A percentile compares a stretch with the other conserved stretches of the same genome.
Conservation (phyloP, 2,329 filamentous ascomycete species). For the Aspergillus unguis region DNA sequence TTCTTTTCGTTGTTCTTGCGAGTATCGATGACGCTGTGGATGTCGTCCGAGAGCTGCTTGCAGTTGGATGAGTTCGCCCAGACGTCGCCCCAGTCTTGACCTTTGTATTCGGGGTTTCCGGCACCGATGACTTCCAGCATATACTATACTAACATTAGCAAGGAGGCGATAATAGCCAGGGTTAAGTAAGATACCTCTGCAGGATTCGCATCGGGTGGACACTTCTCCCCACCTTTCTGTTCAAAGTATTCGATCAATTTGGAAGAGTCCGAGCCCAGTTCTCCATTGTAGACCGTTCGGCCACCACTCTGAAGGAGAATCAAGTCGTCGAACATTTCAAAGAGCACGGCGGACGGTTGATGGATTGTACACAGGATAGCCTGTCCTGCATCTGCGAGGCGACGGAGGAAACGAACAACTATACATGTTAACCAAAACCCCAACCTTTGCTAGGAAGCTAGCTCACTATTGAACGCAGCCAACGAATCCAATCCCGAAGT, state of each 20-base stretch:
- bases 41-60: slow-evolving; percentile 47
- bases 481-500: slow-evolving; percentile 66
- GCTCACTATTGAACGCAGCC: slow-evolving; percentile 58
- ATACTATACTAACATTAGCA: slow-evolving; percentile 52
- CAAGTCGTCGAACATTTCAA: slow-evolving; percentile 83
- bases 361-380: slow-evolving; percentile 90
- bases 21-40: slow-evolving; percentile 51
- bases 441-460: not conserved
- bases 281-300: slow-evolving; percentile 79
- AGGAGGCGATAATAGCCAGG: not conserved
- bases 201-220: slow-evolving; percentile 63
- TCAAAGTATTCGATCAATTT: slow-evolving; percentile 70
- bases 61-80: slow-evolving; percentile 57
- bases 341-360: slow-evolving; percentile 80
- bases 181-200: slow-evolving; percentile 50
- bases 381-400: slow-evolving; percentile 70
- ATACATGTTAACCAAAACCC: not conserved
- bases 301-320: slow-evolving; percentile 75
- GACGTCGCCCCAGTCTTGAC: slow-evolving; percentile 61
- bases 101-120: slow-evolving; percentile 58
- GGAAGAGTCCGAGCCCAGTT: slow-evolving; percentile 72
- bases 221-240: slow-evolving; percentile 58
- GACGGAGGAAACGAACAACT: slow-evolving; percentile 58
- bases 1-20: slow-evolving; percentile 41
- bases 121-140: slow-evolving; percentile 74